Percentiles rank a stretch among this genome's conserved stretches.
phyloP scores from a whole-genome alignment of 345 rosid species.

The Citrus glauca region DNA sequence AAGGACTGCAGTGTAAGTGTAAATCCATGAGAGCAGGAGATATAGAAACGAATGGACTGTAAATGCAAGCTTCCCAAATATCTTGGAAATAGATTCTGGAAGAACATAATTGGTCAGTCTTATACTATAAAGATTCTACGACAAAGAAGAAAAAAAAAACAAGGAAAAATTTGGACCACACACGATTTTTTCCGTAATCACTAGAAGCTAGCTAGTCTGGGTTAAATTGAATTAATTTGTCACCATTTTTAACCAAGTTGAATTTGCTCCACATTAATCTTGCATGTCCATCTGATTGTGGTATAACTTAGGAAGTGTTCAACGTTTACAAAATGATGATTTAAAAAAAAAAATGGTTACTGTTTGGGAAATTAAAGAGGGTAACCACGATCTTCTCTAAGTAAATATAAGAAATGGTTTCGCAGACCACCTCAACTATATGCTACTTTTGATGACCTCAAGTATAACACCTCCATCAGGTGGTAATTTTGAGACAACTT shows the following conservation, averaged over 20 bases:
- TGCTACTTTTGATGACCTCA: too few species aligned
- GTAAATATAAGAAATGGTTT: too few species aligned
- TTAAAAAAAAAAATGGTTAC: too few species aligned
- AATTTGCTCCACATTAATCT: too few species aligned
- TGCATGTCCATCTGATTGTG: too few species aligned
- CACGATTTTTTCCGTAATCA: background rate
- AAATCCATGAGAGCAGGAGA: slow-evolving; percentile 13
- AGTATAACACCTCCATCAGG: too few species aligned
- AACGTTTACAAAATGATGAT: too few species aligned
- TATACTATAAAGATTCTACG: background rate
- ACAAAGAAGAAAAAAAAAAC: background rate
- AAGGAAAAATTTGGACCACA: background rate
- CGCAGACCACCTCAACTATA: too few species aligned
- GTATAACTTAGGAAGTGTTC: too few species aligned
- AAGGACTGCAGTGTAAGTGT: background rate
- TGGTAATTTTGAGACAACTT: too few species aligned
- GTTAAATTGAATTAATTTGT: background rate
- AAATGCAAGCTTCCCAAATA: slow-evolving; percentile 18
- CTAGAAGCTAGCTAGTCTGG: background rate
- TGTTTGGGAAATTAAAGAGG: too few species aligned
- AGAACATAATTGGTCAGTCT: background rate
- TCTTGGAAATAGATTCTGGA: slow-evolving; percentile 18
- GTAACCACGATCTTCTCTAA: too few species aligned
- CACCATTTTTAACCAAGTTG: background rate
- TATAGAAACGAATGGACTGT: slow-evolving; percentile 18